These are phyloP conservation scores for Trichomonascaceae sp. DNA, from an alignment of 1,139 yeast species.

Conservation along the genomic window DNA sequence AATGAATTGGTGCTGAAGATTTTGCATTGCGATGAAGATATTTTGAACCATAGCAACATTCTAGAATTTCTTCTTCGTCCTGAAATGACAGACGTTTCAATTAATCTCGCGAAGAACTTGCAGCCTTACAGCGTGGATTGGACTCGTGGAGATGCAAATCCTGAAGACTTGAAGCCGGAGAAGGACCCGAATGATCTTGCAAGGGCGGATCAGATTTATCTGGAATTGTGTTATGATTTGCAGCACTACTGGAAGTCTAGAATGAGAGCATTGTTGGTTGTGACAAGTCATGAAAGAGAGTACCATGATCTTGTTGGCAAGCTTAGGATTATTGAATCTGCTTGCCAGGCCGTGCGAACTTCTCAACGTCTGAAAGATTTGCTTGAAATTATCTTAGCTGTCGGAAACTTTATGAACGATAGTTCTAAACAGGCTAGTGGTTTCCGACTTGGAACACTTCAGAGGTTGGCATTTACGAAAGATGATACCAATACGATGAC, in stretches of 20 bases:
- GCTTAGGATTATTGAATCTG: constrained; percentile 60
- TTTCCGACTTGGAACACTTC: constrained; percentile 75
- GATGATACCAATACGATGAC: constrained; percentile 75
- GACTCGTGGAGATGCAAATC: constrained; percentile 25
- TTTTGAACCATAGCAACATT: constrained; percentile 61
- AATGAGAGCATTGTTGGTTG: constrained; percentile 66
- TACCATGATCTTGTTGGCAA: constrained; percentile 62
- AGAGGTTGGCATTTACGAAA: constrained; percentile 77
- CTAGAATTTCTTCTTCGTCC: constrained; percentile 78
- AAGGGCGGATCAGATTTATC: constrained; percentile 72
- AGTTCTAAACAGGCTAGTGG: constrained; percentile 74
- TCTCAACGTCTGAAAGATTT: constrained; percentile 64
- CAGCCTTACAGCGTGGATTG: constrained; percentile 65
- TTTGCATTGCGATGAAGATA: constrained; percentile 64
- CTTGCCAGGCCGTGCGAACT: constrained; percentile 52
- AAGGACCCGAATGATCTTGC: constrained; percentile 61
- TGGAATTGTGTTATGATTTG: constrained; percentile 72
- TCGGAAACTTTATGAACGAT: constrained; percentile 95
- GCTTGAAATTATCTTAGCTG: constrained; percentile 68
- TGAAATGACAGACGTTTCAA: constrained; percentile 65
- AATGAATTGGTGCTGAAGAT: constrained; percentile 60
- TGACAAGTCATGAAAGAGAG: constrained; percentile 67
- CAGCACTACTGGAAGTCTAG: constrained; percentile 82
- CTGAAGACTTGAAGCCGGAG: constrained; percentile 40
- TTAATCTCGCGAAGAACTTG: constrained; percentile 56